phyloP scores from a whole-genome alignment of 2,329 filamentous ascomycete species.

The Pyricularia pennisetigena region DNA sequence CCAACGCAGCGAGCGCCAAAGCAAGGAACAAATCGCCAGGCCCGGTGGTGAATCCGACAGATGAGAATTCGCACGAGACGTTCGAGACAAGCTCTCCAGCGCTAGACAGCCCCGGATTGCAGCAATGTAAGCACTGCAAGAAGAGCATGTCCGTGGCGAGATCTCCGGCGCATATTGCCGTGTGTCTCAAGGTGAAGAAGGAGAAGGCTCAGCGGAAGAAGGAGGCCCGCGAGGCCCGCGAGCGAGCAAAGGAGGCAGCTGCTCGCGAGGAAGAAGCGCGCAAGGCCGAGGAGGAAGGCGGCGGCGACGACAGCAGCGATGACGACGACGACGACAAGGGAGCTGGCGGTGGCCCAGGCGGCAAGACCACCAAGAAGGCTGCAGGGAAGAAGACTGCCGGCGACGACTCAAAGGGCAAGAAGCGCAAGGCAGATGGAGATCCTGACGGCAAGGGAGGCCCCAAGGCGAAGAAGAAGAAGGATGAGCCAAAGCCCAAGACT shows the following conservation, averaged over 20 bases:
- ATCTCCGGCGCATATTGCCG: constrained; percentile 70
- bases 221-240: constrained; percentile 60
- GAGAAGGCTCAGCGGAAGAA: constrained; percentile 72
- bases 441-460: constrained; percentile 67
- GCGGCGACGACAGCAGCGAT: constrained; percentile 27
- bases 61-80: constrained; percentile 65
- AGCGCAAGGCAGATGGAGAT: constrained; percentile 60
- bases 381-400: constrained; percentile 54
- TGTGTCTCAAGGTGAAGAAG: constrained; percentile 77
- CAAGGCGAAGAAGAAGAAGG: constrained; percentile 86
- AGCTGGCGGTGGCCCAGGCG: constrained; percentile 19
- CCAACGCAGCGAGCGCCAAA: constrained; percentile 28
- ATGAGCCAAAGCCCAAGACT: constrained; percentile 74
- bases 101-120: constrained; percentile 68
- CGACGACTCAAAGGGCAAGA: constrained; percentile 59
- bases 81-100: constrained; percentile 76
- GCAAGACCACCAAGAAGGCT: constrained; percentile 48
- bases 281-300: constrained; percentile 38
- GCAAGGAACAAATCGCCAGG: constrained; percentile 34
- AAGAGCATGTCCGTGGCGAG: constrained; percentile 70
- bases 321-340: constrained; percentile 39
- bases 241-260: constrained; percentile 49
- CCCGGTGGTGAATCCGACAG: constrained; percentile 57
- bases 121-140: constrained; percentile 91
- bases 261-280: constrained; percentile 46